Conservation (phyloP, 2,329 filamentous ascomycete species). For the Alternaria conjuncta region DNA sequence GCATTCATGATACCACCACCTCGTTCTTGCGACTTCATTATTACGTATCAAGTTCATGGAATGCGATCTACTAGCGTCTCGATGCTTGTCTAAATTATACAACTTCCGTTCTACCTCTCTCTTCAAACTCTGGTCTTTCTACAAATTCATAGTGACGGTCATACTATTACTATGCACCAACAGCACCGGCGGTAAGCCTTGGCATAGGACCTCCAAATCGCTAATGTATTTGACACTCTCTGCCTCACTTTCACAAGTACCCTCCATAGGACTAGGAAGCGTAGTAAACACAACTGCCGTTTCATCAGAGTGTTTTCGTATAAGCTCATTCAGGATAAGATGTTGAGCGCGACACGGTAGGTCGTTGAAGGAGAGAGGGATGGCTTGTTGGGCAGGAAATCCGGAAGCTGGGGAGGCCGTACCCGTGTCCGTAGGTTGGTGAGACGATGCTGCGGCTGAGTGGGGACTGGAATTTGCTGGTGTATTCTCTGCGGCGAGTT, state of each 20-base stretch:
- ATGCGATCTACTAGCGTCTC: not conserved
- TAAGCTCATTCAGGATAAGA: slow-evolving; percentile 84
- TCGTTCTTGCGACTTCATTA: not conserved
- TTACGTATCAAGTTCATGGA: not conserved
- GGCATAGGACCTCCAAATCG: slow-evolving; percentile 79
- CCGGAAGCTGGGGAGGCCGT: slow-evolving; percentile 43
- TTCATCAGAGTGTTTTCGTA: slow-evolving; percentile 55
- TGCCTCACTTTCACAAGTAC: slow-evolving; percentile 72
- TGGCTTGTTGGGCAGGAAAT: slow-evolving; percentile 64
- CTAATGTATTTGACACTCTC: slow-evolving; percentile 77
- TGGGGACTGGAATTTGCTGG: not conserved
- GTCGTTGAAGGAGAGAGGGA: slow-evolving; percentile 84
- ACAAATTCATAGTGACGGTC: slow-evolving; percentile 82
- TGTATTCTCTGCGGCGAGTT: not conserved
- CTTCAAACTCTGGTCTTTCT: not conserved
- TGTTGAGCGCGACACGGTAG: slow-evolving; percentile 84
- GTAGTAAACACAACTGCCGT: slow-evolving; percentile 86
- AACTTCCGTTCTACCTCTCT: not conserved
- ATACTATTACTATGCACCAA: slow-evolving; percentile 87
- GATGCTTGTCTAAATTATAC: not conserved
- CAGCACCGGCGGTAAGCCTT: slow-evolving; percentile 75
- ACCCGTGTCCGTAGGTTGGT: not conserved
- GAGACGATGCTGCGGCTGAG: not conserved
- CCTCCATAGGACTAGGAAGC: slow-evolving; percentile 78
- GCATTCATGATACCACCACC: slow-evolving; percentile 21